Evolutionary conservation across 352 stramenopile species (phyloP), one percentile per base, ranked within the genome.

Genomic region (Phytophthora cactorum): DNA sequence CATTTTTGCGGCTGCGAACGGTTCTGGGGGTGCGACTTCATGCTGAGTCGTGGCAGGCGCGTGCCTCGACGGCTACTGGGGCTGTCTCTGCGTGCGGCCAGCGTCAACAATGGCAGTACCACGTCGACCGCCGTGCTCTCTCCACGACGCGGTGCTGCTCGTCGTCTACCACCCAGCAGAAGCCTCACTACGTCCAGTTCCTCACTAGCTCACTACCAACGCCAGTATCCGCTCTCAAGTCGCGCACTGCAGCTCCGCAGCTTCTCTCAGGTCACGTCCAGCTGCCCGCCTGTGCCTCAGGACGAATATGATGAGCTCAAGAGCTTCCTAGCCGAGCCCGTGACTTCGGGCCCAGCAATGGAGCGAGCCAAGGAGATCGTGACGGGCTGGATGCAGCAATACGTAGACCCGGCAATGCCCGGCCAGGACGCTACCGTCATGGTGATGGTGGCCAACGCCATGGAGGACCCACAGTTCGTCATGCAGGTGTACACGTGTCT

Each of bases 361-460:
- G 55, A 74, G n/a, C 69, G 67, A 46, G 79, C 74, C 9, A 74
- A 70, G 53, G 68, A 75, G 38, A 81, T 89, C 41, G 81, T 93
- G 0, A 47, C 29, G 0, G 49, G 34, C 1, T 89, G 87, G 72
- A 81, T 93, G 78, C 54, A 78, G 25, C 70, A 59, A n/a, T 78
- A 91, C 62, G 72, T 92, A 43, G 83, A 91, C 61, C 70, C 83
- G 11, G 59, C 65, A 22, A 93, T 92, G 82, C 79, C 77, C 28
- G 86, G 86, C 6, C 81, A 90, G 63, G 86, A 93, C 36, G 81
- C 85, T 12, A 88, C 83, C 14, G 83, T 93, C 15, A 88, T 93
- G 80, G 79, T 84, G 62, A 93, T 93, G 85, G 78, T 92, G 22
- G 82, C 83, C 1, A 74, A 91, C 52, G 81, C 80, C 8, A 76